Conservation (phyloP, 306 rosid genomes). For the Adenanthera pavonina region DNA sequence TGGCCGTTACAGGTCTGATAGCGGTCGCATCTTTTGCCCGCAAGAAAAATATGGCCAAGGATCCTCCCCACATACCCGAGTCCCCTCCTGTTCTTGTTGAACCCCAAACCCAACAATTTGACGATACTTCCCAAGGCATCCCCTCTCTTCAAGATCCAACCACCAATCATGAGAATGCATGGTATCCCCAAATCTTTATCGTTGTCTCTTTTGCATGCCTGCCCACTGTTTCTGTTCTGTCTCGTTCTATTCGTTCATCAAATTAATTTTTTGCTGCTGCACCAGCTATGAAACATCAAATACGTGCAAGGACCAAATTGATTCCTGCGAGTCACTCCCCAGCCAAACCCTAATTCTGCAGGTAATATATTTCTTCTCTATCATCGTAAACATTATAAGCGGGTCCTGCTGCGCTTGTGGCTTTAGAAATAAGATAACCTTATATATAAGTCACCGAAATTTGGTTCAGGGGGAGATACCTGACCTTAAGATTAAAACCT, state of each 20-base stretch:
- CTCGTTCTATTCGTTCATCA: neutral
- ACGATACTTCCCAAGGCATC: conserved; percentile 31
- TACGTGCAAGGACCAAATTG: conserved; percentile 10
- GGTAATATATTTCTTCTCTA: conserved; percentile 34
- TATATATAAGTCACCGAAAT: neutral
- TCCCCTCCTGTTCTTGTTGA: neutral
- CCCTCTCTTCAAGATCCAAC: conserved; percentile 10
- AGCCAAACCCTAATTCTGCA: conserved; percentile 25
- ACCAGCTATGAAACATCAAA: conserved; percentile 1
- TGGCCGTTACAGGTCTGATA: conserved; percentile 43
- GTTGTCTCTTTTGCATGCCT: neutral
- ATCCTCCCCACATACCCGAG: neutral
- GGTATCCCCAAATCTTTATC: neutral
- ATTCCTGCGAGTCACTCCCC: conserved; percentile 31
- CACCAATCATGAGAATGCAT: neutral
- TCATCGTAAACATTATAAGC: neutral
- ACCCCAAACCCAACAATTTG: conserved; percentile 12
- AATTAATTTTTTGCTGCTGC: neutral
- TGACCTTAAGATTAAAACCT: conserved; percentile 21
- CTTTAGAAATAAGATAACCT: neutral
- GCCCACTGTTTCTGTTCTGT: neutral
- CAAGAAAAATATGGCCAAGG: conserved; percentile 27
- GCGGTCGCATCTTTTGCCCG: conserved; percentile 33
- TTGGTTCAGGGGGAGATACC: conserved; percentile 45
- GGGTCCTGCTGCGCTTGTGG: neutral